These are phyloP conservation scores for Lignosus rhinocerotis DNA, from an alignment of 1,284 basidiomycete genomes.

Conservation along the genomic window DNA sequence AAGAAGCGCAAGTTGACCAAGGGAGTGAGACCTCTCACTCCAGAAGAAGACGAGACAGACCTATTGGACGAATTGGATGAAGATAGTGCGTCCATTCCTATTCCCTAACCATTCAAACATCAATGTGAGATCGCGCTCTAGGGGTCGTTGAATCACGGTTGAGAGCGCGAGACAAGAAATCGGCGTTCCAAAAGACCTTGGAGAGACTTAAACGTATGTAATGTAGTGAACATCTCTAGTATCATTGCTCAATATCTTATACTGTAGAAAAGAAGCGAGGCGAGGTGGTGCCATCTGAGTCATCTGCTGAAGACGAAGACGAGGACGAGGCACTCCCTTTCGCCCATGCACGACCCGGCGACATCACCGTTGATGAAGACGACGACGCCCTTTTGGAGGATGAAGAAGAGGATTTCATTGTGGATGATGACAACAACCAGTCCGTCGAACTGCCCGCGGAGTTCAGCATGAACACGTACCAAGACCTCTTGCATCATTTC, in stretches of 20 bases:
- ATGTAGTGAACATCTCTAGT: neutral
- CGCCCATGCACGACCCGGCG: slow-evolving; percentile 44
- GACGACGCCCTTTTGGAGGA: slow-evolving; percentile 32
- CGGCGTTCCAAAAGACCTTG: slow-evolving; percentile 61
- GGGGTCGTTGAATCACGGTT: slow-evolving; percentile 66
- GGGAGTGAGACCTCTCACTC: slow-evolving; percentile 45
- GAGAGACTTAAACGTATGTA: slow-evolving; percentile 62
- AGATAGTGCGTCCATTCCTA: slow-evolving; percentile 41
- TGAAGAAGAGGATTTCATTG: slow-evolving; percentile 63
- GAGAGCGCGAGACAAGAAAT: slow-evolving; percentile 59
- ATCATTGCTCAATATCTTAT: neutral
- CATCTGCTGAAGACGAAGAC: slow-evolving; percentile 40
- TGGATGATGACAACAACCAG: slow-evolving; percentile 62
- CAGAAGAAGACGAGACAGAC: slow-evolving; percentile 44
- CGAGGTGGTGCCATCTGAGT: slow-evolving; percentile 31
- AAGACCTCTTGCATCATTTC: slow-evolving; percentile 76
- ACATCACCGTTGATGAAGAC: slow-evolving; percentile 8
- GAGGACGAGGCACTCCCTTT: slow-evolving; percentile 39
- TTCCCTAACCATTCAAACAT: neutral
- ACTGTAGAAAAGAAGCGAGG: slow-evolving; percentile 50
- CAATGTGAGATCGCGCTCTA: slow-evolving; percentile 29
- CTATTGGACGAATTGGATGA: slow-evolving; percentile 60
- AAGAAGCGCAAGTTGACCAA: slow-evolving; percentile 48
- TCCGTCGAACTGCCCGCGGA: slow-evolving; percentile 59
- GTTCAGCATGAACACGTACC: slow-evolving; percentile 77